phyloP scores from a whole-genome alignment of 257 asterid species.

The Nicotiana sylvestris region DNA sequence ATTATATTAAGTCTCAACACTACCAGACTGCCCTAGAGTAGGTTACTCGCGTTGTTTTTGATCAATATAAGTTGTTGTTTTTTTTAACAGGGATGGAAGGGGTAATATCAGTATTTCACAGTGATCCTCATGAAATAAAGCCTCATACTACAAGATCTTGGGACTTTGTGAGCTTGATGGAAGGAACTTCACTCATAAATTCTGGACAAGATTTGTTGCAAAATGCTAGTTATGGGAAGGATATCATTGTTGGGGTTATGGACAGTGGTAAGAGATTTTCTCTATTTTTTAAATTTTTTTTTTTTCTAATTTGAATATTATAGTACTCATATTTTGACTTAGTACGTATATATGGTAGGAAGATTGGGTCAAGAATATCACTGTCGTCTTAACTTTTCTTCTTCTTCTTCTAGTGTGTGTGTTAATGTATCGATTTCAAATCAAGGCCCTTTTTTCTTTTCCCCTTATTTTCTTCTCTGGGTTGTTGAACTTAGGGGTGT shows the following conservation, averaged over 20 bases:
- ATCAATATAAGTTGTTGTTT: too few relatives aligned
- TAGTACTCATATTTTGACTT: background rate
- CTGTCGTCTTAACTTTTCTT: background rate
- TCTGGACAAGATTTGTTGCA: constrained; percentile 18
- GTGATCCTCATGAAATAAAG: constrained; percentile 25
- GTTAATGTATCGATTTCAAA: background rate
- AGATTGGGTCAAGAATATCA: background rate
- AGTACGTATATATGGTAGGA: background rate
- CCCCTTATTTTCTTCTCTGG: too few relatives aligned
- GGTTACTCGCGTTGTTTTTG: background rate
- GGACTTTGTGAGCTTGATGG: constrained; percentile 38
- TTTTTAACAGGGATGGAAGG: constrained; percentile 36
- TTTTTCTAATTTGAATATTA: too few relatives aligned
- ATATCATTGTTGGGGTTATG: constrained; percentile 32
- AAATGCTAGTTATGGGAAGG: constrained; percentile 30
- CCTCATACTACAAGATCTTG: constrained; percentile 54
- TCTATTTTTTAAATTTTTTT: background rate
- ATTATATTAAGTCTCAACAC: background rate
- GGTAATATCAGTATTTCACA: constrained; percentile 40
- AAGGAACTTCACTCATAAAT: constrained; percentile 18
- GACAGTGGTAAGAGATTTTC: constrained; percentile 25
- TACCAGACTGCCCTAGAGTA: background rate
- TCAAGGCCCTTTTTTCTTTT: too few relatives aligned
- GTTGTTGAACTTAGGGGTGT: constrained; percentile 26
- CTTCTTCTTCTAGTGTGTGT: background rate